Base-by-base conservation (phyloP, 2,329 filamentous ascomycete species). In the Diaporthe eres region DNA sequence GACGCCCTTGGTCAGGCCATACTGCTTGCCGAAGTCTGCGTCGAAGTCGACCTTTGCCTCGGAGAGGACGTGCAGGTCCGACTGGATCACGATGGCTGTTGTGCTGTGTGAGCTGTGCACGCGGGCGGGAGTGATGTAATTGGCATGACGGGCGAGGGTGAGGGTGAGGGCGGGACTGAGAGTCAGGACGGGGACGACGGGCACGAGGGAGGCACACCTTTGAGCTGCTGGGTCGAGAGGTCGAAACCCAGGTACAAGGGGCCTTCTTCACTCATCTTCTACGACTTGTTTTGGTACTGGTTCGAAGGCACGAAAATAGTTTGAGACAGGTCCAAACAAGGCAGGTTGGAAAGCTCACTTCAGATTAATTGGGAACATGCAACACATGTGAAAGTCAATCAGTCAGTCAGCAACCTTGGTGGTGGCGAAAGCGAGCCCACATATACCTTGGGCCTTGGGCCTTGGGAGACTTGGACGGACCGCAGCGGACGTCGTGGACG, bases 31-130 rank as follows among this genome's bases (percentile, higher is more conserved):
- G 71, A 95, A 92, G 85, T 98, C 96, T 79, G 90, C 93, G 84
- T 98, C 97, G 81, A 99, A 98, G 85, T 98, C 96, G 83, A 98
- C 96, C 83, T 97, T 98, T 81, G 95, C 95, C 84, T 98, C 91
- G 79, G 95, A 91, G 22, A 94, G 87, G 70, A 97, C 93, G 80
- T 94, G 93, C 78, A 98, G 92, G 79, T 95, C 90, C 5, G 95
- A 95, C 74, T 93, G 91, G 79, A 98, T 94, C 71, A 97, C 93
- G 79, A 98, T 93, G 79, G 92, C 94, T 96, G 80, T 6, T 65
- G 10, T 7, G 7, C 49, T 28, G 61, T 57, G 76, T 77, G 34
- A 76, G 61, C 65, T 55, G 47, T 34, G 42, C n/a, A 31, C 8
- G 71, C 72, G n/a, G 28, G 37, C 2, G 17, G 34, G 25, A 25